phyloP scores from a whole-genome alignment of 768 basidiomycete genomes.

The Sporobolomyces roseus region DNA sequence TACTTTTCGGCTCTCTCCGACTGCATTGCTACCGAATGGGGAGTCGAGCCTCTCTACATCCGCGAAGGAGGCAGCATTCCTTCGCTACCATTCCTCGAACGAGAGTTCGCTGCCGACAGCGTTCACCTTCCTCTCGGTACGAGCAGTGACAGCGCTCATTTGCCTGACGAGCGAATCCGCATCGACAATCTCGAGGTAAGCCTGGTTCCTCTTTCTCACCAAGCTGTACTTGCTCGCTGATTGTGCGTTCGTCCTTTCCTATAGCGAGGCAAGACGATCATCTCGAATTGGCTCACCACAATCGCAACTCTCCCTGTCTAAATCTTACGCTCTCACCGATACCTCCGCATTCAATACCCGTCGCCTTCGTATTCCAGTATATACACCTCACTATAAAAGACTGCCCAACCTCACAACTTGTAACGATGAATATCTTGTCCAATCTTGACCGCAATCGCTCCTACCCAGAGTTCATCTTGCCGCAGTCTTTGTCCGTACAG shows the following conservation, averaged over 20 bases:
- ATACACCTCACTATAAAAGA: too few species aligned
- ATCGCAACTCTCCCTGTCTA: conserved; percentile 8
- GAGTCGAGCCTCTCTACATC: conserved; percentile 58
- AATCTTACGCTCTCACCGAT: background rate
- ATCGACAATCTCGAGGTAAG: conserved; percentile 62
- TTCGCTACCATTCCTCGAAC: conserved; percentile 87
- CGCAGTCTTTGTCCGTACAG: conserved; percentile 53
- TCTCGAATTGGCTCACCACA: conserved; percentile 22
- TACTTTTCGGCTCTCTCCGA: conserved; percentile 83
- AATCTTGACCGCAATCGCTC: conserved; percentile 62
- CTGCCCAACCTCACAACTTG: conserved; percentile 37
- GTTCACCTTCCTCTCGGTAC: conserved; percentile 94
- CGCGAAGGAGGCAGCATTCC: conserved; percentile 70
- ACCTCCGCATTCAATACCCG: background rate
- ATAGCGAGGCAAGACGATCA: conserved; percentile 34
- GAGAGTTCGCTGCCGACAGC: conserved; percentile 74
- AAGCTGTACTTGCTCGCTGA: too few species aligned
- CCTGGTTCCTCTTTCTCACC: background rate
- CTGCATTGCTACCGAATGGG: conserved; percentile 83
- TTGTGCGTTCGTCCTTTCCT: too few species aligned
- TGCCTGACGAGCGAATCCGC: conserved; percentile 88
- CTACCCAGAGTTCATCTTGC: conserved; percentile 58
- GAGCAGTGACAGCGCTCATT: conserved; percentile 59
- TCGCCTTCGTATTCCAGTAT: too few species aligned
- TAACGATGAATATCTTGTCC: conserved; percentile 63